These are phyloP conservation scores for Aureobasidium pullulans DNA, from an alignment of 2,329 filamentous ascomycete species.

Conservation along the genomic window DNA sequence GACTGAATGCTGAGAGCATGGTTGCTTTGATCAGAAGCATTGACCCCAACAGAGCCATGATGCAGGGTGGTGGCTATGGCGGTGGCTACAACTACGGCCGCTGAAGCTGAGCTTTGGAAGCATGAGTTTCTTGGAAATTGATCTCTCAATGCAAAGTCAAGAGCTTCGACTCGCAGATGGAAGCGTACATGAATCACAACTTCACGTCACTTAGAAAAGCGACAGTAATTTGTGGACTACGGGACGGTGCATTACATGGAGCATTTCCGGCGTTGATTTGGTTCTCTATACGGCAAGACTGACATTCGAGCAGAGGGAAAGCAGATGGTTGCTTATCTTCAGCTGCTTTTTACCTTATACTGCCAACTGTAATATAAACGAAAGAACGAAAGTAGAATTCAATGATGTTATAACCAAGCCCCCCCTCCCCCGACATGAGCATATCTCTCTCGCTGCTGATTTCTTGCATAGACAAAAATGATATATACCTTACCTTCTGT, in stretches of 20 bases:
- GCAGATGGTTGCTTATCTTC: neutral
- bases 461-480: neutral
- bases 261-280: neutral
- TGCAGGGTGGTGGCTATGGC: constrained; percentile 11
- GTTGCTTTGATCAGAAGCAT: constrained; percentile 65
- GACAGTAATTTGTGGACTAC: neutral
- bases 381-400: neutral
- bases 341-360: neutral
- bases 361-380: constrained; percentile 2
- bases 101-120: neutral
- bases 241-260: neutral
- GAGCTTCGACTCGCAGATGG: neutral
- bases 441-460: neutral
- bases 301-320: neutral
- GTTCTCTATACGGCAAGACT: neutral
- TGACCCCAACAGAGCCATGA: constrained; percentile 37
- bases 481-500: neutral
- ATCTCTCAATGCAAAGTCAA: neutral
- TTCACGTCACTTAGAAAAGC: neutral
- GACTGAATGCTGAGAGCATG: constrained; percentile 63
- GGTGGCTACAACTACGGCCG: constrained; percentile 9
- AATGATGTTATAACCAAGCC: neutral
- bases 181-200: neutral
- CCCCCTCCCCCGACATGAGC: neutral
- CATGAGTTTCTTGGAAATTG: neutral